Conservation (phyloP, 1,284 basidiomycete species). For the Ustilago hordei region DNA sequence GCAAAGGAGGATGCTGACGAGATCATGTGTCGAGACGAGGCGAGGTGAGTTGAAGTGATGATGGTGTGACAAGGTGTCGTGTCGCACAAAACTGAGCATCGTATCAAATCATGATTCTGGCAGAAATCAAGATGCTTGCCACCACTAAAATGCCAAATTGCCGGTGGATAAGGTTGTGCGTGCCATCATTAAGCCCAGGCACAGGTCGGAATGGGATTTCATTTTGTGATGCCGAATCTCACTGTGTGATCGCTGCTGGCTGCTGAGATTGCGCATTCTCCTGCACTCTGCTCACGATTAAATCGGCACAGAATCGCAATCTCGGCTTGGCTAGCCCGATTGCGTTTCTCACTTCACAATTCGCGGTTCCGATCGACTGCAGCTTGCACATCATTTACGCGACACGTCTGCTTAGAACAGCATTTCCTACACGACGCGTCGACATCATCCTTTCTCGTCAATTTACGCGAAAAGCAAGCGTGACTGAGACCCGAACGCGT, state of each 20-base stretch:
- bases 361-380: neutral
- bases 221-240: neutral
- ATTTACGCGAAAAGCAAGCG: constrained; percentile 31
- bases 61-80: constrained; percentile 2
- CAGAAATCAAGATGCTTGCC: neutral
- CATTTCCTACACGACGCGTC: constrained; percentile 10
- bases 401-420: constrained; percentile 15
- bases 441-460: neutral
- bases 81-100: neutral
- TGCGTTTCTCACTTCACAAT: neutral
- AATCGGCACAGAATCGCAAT: neutral
- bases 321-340: neutral
- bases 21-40: constrained; percentile 8
- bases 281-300: neutral
- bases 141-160: neutral
- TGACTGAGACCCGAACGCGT: constrained; percentile 12
- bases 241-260: neutral
- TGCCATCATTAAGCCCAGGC: neutral
- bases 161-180: neutral
- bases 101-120: neutral
- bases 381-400: constrained; percentile 23
- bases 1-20: constrained; percentile 37
- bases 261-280: constrained; percentile 5
- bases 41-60: neutral
- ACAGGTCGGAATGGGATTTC: neutral